phyloP scores from a whole-genome alignment of 345 rosid species.

The Lepidium aucheri region DNA sequence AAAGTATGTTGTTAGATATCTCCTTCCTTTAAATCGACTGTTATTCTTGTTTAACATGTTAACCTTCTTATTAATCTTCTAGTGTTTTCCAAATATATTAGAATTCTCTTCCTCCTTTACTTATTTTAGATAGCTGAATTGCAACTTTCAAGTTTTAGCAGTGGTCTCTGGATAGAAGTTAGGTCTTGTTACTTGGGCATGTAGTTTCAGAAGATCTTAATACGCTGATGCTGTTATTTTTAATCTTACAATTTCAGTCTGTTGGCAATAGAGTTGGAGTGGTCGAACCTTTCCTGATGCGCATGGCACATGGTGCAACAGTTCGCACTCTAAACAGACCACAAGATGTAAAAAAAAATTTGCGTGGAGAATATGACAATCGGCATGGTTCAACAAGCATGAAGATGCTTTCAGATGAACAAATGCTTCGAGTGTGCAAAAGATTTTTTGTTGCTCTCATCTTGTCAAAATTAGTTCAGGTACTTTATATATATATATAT shows the following conservation, averaged over 20 bases:
- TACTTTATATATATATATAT: too few relatives aligned
- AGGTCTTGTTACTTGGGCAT: neutral
- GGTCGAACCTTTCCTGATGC: conserved; percentile 90
- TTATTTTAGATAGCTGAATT: neutral
- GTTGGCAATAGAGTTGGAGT: conserved; percentile 97
- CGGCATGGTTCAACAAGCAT: conserved; percentile 33
- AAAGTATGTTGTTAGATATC: conserved; percentile 2
- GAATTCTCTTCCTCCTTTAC: neutral
- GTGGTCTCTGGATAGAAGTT: neutral
- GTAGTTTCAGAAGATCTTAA: neutral
- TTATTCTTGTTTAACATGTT: neutral
- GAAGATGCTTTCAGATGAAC: conserved; percentile 58
- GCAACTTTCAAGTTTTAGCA: conserved; percentile 2
- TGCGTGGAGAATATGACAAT: conserved; percentile 36
- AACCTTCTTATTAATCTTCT: neutral
- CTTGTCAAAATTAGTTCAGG: conserved; percentile 91
- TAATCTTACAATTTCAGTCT: conserved; percentile 48
- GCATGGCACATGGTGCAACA: conserved; percentile 98
- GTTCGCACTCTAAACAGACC: conserved; percentile 38
- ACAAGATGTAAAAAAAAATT: conserved; percentile 32
- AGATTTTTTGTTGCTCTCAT: conserved; percentile 96
- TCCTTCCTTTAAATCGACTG: neutral
- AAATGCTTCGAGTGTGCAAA: conserved; percentile 78
- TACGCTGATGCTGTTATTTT: conserved; percentile 14
- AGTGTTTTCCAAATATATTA: neutral